These are phyloP conservation scores for Pelagophyceae sp. DNA, from an alignment of 352 stramenopile species.

Conservation along the genomic window DNA sequence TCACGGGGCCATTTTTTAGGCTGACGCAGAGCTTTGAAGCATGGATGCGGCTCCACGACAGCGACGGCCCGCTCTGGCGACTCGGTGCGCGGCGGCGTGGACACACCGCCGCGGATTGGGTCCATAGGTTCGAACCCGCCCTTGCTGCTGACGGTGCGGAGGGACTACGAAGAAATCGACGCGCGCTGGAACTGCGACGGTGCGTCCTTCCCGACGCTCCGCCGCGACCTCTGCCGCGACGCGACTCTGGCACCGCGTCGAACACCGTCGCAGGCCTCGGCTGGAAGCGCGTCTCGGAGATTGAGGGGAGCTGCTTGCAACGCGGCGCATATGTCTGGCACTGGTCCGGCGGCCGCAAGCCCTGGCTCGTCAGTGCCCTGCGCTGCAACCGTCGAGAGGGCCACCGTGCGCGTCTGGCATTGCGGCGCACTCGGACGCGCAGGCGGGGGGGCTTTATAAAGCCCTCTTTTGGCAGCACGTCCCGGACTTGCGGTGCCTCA, in stretches of 20 bases:
- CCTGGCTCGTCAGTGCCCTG: not conserved
- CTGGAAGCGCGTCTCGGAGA: not conserved
- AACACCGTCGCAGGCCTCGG: too few relatives aligned
- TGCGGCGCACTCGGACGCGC: too few relatives aligned
- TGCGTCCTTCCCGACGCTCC: too few relatives aligned
- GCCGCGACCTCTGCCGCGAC: too few relatives aligned
- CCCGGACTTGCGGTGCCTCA: not conserved
- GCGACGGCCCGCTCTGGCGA: not conserved
- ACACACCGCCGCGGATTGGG: too few relatives aligned
- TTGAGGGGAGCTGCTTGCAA: not conserved
- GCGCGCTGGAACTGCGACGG: constrained; percentile 17
- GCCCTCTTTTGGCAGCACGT: not conserved
- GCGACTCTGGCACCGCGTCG: too few relatives aligned
- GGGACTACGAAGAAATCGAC: not conserved
- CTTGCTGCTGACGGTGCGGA: not conserved
- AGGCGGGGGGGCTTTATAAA: not conserved
- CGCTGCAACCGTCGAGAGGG: too few relatives aligned
- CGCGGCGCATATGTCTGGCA: constrained; percentile 14
- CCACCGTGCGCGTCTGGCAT: too few relatives aligned
- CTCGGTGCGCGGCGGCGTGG: too few relatives aligned
- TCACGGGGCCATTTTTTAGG: not conserved
- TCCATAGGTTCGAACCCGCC: constrained; percentile 11
- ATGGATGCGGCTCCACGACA: not conserved
- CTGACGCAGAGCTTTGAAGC: not conserved
- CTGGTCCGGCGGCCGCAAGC: constrained; percentile 7